Evolutionary conservation across 129 eudicot species (phyloP).

Genomic region (Lonicera japonica): DNA sequence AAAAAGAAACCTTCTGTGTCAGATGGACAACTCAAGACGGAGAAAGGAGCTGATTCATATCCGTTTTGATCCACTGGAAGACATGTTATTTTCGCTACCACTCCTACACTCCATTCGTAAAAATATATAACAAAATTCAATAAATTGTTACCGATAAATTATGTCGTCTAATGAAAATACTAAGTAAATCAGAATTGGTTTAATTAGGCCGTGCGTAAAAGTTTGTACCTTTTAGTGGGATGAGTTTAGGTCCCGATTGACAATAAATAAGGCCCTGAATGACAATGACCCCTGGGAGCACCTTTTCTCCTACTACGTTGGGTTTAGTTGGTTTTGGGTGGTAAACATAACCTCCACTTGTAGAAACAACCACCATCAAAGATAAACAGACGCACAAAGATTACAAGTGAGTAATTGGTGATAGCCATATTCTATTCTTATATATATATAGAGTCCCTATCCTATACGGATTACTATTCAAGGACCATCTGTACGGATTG

Average conservation of each 20-base stretch:
- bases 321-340: not conserved
- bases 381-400: not conserved
- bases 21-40: slow-evolving; percentile 17
- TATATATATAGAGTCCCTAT: no score
- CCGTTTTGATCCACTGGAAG: slow-evolving; percentile 15
- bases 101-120: slow-evolving; percentile 5
- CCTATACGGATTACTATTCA: no score
- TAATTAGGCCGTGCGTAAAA: no score
- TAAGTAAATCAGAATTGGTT: no score
- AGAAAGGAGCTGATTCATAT: slow-evolving; percentile 28
- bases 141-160: no score
- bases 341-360: not conserved
- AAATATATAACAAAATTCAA: not conserved
- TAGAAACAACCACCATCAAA: not conserved
- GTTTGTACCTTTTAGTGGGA: slow-evolving; percentile 17
- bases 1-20: slow-evolving; percentile 31
- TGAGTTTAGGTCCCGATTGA: slow-evolving; percentile 9
- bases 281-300: not conserved
- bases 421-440: not conserved
- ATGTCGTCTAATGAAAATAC: no score
- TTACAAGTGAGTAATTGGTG: not conserved
- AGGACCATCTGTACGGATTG: no score
- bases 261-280: slow-evolving; percentile 22
- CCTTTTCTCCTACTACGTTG: not conserved
- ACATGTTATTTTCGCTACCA: slow-evolving; percentile 20